Evolutionary conservation across 176 grass and related monocot species (phyloP), one percentile per base, ranked within the genome.

Genomic region (Carex kokanica): DNA sequence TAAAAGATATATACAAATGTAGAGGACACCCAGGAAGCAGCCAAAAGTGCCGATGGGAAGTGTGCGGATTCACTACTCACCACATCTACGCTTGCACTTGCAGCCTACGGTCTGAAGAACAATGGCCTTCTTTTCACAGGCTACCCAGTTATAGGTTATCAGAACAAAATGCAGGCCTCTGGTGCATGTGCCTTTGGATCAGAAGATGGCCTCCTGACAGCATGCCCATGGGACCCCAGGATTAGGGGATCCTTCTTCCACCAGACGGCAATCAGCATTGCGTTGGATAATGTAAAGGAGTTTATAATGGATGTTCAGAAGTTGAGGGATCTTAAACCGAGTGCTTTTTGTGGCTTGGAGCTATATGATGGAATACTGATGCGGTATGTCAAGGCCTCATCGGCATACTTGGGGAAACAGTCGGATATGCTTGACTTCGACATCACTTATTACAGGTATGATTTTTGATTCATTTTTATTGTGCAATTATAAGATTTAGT

Each of bases 101-200:
- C 17, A 7, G 64, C 38, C 17, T 85, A 85, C 2, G 87, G 87
- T 13, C 53, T 89, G 1, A 82, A 53, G 0, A 89, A 85, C 75
- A 32, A 84, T 1, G 83, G 78, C 31, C 15, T 71, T 3, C 23
- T 77, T 53, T 95, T 95, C 90, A 62, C 82, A 11, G 92, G 92
- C 16, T 94, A 94, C 80, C 90, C 92, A 1, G 92, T 94, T 24
- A 67, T 91, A 5, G 92, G 93, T 3, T 74, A 53, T 17, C 93
- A 95, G 60, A 75, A 92, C 78, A 83, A 59, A 68, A 85, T 95
- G 64, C 93, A 95, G 66, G 70, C 90, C 5, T 90, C 90, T 0
- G 86, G 90, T 21, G 65, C 84, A 8, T 95, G 93, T 81, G 17
- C 86, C 64, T 16, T 69, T 8, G 63, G 78, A 8, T 75, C 23